Base-by-base conservation (phyloP, 768 basidiomycete species). In the Favolaschia claudopus region DNA sequence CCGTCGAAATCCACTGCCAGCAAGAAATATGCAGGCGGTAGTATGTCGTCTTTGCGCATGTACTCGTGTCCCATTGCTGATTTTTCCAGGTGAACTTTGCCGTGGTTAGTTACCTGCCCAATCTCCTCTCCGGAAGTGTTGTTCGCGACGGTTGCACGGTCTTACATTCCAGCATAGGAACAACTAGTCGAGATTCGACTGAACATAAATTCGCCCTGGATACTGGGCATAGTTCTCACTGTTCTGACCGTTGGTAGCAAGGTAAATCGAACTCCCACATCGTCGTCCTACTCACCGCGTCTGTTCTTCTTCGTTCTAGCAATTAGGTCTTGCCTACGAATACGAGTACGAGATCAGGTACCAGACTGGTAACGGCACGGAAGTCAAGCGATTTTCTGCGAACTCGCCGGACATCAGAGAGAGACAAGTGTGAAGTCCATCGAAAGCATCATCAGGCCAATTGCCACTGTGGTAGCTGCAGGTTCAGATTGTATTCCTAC, bases 131-230 rank as follows among this genome's bases (percentile, higher is more conserved):
- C 15, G 9, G 12, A 42, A 22, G 10, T 42, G 40, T 22, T 42
- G 40, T 10, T 46, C 19, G 25, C 32, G 5, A 48, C 46, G 36
- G 33, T 3, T 22, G 14, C 32, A 40, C 39, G 43, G 12, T 15
- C 28, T 8, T 5, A 25, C 34, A 44, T 15, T 14, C 46, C 7
- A 5, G 13, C 19, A 40, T 20, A 63, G 61, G 50, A 63, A 27
- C 61, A 63, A 28, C 34, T 3, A 22, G 61, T 63, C n/a, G 55
- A 63, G 13, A 29, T 63, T n/a, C 37, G 46, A 24, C 61, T 63
- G 27, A 53, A 58, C 47, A 56, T 36, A 0, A 19, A 53, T 14
- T 58, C 61, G 22, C 55, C 55, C 1, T 63, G 61, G 61, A 63
- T 50, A 10, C 45, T 58, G 5, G 61, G 50, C 1, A 3, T 58